Percentiles rank a stretch among this genome's conserved stretches.
Conservation (phyloP, 1,284 basidiomycete species). For the Ganoderma lingzhi region DNA sequence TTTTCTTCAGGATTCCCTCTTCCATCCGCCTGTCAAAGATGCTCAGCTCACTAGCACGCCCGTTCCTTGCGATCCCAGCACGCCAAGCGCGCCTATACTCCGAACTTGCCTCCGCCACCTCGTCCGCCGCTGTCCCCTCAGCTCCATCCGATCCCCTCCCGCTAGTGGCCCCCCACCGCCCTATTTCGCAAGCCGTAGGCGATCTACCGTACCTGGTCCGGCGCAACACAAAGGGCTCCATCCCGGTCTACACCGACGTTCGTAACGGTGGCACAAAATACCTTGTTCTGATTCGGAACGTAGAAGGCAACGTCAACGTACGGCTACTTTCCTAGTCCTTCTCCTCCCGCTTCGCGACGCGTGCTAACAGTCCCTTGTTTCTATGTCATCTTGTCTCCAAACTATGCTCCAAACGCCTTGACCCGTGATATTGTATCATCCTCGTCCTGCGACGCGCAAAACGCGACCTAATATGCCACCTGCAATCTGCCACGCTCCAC, state of each 20-base stretch:
- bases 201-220: slow-evolving; percentile 63
- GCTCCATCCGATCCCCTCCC: slow-evolving; percentile 19
- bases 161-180: slow-evolving; percentile 7
- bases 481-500: neutral
- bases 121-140: slow-evolving; percentile 10
- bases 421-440: slow-evolving; percentile 3
- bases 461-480: neutral
- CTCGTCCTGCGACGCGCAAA: neutral
- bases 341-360: slow-evolving; percentile 15
- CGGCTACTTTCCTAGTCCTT: slow-evolving; percentile 26
- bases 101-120: slow-evolving; percentile 17
- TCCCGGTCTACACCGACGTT: slow-evolving; percentile 78
- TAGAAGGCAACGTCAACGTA: slow-evolving; percentile 54
- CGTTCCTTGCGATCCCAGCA: slow-evolving; percentile 16
- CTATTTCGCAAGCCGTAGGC: slow-evolving; percentile 20
- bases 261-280: slow-evolving; percentile 68
- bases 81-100: slow-evolving; percentile 26
- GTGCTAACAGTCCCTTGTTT: slow-evolving; percentile 17
- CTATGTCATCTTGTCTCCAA: neutral
- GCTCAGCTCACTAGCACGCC: slow-evolving; percentile 26
- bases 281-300: slow-evolving; percentile 55
- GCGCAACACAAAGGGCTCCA: slow-evolving; percentile 67
- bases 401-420: neutral
- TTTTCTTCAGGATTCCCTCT: neutral
- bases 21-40: slow-evolving; percentile 17